Conservation (phyloP, 1,139 yeast genomes). For the Suhomyces bokatorum region DNA sequence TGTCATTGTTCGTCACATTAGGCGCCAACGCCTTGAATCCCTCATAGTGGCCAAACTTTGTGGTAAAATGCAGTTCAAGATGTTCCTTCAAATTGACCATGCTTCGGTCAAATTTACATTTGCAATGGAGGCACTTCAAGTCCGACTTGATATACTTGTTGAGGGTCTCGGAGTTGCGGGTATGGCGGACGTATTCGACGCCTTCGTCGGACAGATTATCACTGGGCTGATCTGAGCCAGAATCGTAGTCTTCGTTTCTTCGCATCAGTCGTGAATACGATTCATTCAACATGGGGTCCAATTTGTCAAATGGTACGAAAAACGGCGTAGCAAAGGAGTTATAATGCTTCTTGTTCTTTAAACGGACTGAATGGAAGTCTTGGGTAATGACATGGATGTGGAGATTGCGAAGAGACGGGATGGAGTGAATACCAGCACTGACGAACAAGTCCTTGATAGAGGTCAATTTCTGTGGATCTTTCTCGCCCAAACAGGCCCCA, state of each 20-base stretch:
- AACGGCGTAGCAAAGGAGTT: constrained; percentile 68
- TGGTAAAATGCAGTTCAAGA: constrained; percentile 42
- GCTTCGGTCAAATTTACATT: constrained; percentile 42
- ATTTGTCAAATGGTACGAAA: constrained; percentile 54
- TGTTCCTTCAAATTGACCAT: constrained; percentile 53
- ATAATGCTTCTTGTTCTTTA: constrained; percentile 69
- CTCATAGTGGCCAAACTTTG: constrained; percentile 13
- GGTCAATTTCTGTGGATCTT: constrained; percentile 12
- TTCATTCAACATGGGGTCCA: constrained; percentile 21
- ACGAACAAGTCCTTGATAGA: constrained; percentile 40
- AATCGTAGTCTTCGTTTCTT: constrained; percentile 19
- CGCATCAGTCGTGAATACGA: constrained; percentile 7
- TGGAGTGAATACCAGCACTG: constrained; percentile 67
- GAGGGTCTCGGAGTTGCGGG: constrained; percentile 17
- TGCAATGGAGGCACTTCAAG: constrained; percentile 53
- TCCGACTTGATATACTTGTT: constrained; percentile 38
- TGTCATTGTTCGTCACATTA: no score
- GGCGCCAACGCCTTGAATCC: not conserved
- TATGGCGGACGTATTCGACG: constrained; percentile 6
- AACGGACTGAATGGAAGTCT: constrained; percentile 54
- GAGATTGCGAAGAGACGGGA: constrained; percentile 67
- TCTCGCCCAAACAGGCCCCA: constrained; percentile 11
- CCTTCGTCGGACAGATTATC: constrained; percentile 11
- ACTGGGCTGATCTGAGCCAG: constrained; percentile 21
- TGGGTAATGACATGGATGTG: constrained; percentile 73